A percentile compares a stretch with the other conserved stretches of the same genome.
phyloP scores from a whole-genome alignment of 495 filamentous ascomycete genomes.

The Penicillium salamii region DNA sequence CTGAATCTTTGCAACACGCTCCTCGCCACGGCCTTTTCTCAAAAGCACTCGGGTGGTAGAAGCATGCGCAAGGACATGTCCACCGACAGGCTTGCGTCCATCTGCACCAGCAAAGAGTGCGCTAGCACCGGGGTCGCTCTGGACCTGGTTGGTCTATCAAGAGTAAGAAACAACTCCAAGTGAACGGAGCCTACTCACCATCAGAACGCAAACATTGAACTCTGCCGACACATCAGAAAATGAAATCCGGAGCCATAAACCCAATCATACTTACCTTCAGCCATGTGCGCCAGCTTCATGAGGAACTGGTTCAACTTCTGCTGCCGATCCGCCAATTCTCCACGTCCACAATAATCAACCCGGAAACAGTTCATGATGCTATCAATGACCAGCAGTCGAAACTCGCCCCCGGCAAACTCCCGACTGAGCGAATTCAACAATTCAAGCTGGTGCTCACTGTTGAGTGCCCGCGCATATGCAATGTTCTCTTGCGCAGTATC shows the following conservation, averaged over 20 bases:
- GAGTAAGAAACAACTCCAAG: neutral
- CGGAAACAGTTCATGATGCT: slow-evolving; percentile 79
- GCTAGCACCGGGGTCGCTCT: slow-evolving; percentile 76
- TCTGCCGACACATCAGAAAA: slow-evolving; percentile 40
- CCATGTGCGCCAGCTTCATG: slow-evolving; percentile 67
- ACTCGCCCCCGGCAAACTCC: slow-evolving; percentile 66
- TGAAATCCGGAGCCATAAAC: neutral
- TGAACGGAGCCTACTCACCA: slow-evolving; percentile 43
- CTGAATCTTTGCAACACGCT: slow-evolving; percentile 76
- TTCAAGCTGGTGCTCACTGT: slow-evolving; percentile 75
- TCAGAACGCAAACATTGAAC: slow-evolving; percentile 74
- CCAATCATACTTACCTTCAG: slow-evolving; percentile 53
- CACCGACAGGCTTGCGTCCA: slow-evolving; percentile 72
- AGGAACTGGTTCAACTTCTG: slow-evolving; percentile 73
- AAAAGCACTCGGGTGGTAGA: slow-evolving; percentile 72
- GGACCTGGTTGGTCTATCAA: slow-evolving; percentile 72
- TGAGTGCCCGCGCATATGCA: slow-evolving; percentile 65
- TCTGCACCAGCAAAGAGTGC: slow-evolving; percentile 77
- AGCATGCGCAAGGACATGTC: slow-evolving; percentile 78
- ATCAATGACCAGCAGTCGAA: slow-evolving; percentile 72
- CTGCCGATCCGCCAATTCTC: slow-evolving; percentile 73
- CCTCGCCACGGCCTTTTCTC: slow-evolving; percentile 74
- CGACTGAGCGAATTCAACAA: slow-evolving; percentile 63
- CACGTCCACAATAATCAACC: slow-evolving; percentile 71
- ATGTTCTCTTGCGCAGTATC: slow-evolving; percentile 72